These are phyloP conservation scores for Pleurozium schreberi DNA, from an alignment of 225 moss, liverwort and hornwort genomes.

Conservation along the genomic window DNA sequence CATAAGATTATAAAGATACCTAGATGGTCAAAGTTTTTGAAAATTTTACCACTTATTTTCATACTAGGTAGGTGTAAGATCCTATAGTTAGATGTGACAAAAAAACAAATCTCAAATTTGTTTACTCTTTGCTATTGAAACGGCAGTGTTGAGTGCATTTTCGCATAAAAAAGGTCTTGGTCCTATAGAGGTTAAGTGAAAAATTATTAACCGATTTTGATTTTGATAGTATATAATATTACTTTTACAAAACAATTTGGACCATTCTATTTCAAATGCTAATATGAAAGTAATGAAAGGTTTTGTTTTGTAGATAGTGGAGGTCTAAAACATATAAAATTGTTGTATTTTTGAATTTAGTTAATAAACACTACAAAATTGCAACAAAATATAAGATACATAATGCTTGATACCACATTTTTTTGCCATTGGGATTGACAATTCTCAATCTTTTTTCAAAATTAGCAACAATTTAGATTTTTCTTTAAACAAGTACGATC, in stretches of 20 bases:
- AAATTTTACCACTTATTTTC: too few relatives aligned
- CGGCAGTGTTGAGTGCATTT: too few relatives aligned
- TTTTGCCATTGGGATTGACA: neutral
- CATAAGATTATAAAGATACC: rapidly evolving
- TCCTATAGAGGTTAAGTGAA: too few relatives aligned
- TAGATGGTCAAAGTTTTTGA: too few relatives aligned
- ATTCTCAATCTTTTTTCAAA: neutral
- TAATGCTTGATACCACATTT: too few relatives aligned
- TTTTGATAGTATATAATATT: neutral
- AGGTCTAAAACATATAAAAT: neutral
- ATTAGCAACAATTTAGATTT: neutral
- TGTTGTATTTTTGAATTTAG: rapidly evolving
- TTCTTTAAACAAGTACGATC: neutral
- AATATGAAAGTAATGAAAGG: neutral
- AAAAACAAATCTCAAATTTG: too few relatives aligned
- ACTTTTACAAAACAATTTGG: too few relatives aligned
- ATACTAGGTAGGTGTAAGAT: too few relatives aligned
- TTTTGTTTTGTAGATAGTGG: neutral
- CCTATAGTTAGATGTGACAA: too few relatives aligned
- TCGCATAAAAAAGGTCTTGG: too few relatives aligned
- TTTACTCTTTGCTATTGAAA: too few relatives aligned
- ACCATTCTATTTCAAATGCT: rapidly evolving
- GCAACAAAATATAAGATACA: neutral
- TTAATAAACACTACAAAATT: too few relatives aligned
- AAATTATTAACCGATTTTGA: neutral